Conservation (phyloP, 1,139 yeast genomes). For the Yamadazyma spencermartinsiae region DNA sequence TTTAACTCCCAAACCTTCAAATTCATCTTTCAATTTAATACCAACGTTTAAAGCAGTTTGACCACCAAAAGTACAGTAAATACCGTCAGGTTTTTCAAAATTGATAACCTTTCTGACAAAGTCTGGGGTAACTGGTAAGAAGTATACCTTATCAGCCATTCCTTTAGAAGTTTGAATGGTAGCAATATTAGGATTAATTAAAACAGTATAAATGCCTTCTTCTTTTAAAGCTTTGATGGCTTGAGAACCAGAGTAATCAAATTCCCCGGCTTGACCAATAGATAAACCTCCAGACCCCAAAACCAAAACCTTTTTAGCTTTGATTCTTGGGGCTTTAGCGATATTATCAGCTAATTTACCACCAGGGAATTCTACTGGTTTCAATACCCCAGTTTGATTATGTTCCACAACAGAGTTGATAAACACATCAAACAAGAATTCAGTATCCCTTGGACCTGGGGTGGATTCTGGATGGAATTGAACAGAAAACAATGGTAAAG, state of each 20-base stretch:
- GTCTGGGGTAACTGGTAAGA: conserved; percentile 94
- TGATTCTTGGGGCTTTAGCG: conserved; percentile 70
- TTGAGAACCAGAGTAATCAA: conserved; percentile 97
- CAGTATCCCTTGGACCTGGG: conserved; percentile 99
- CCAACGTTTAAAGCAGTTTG: conserved; percentile 97
- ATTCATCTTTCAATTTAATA: conserved; percentile 92
- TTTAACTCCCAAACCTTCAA: conserved; percentile 85
- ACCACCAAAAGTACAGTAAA: conserved; percentile 97
- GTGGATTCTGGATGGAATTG: conserved; percentile 99
- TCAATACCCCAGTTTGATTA: conserved; percentile 54
- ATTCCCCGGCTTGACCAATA: conserved; percentile 99
- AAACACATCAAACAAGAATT: conserved; percentile 92
- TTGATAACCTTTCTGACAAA: conserved; percentile 93
- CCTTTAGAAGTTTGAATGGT: conserved; percentile 98
- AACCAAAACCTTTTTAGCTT: conserved; percentile 91
- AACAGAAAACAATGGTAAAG: conserved; percentile 93
- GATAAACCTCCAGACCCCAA: conserved; percentile 98
- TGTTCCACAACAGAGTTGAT: conserved; percentile 74
- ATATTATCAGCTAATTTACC: conserved; percentile 73
- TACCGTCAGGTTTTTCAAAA: conserved; percentile 96
- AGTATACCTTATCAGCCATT: conserved; percentile 95
- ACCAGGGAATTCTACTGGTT: conserved; percentile 89
- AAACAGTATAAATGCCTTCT: conserved; percentile 93
- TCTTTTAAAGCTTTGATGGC: conserved; percentile 94
- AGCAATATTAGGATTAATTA: conserved; percentile 97